Conservation (phyloP, 2,329 filamentous ascomycete genomes). For the Aspergillus costaricaensis region DNA sequence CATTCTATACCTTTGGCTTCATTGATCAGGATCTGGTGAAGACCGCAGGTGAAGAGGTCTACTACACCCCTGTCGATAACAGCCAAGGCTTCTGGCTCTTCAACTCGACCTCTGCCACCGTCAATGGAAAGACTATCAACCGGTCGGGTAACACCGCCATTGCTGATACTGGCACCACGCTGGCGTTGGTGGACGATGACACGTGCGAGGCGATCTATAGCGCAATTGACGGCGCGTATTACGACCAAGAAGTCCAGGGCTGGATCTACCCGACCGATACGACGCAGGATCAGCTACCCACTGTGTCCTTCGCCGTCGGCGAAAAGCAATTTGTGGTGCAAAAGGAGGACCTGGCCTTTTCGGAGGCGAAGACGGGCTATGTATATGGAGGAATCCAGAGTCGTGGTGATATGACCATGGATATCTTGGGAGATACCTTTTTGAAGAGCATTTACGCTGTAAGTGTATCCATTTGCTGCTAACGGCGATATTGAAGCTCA, state of each 20-base stretch:
- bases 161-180: slow-evolving; percentile 70
- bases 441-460: slow-evolving; percentile 67
- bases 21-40: slow-evolving; percentile 66
- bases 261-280: slow-evolving; percentile 63
- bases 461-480: slow-evolving; percentile 30
- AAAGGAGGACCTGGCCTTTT: slow-evolving; percentile 64
- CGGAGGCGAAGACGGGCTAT: slow-evolving; percentile 56
- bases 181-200: slow-evolving; percentile 64
- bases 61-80: slow-evolving; percentile 65
- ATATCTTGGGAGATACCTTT: slow-evolving; percentile 66
- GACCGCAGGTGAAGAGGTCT: slow-evolving; percentile 55
- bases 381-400: slow-evolving; percentile 68
- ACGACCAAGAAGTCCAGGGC: slow-evolving; percentile 60
- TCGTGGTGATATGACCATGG: slow-evolving; percentile 59
- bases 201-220: slow-evolving; percentile 65
- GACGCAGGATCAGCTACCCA: slow-evolving; percentile 57
- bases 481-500: neutral
- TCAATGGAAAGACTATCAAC: slow-evolving; percentile 58
- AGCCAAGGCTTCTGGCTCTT: slow-evolving; percentile 70
- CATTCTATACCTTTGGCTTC: slow-evolving; percentile 73
- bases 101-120: slow-evolving; percentile 56
- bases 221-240: slow-evolving; percentile 62
- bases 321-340: slow-evolving; percentile 61
- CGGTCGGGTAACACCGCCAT: slow-evolving; percentile 65
- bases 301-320: slow-evolving; percentile 65